phyloP scores from a whole-genome alignment of 805 yeast species.

The Ascoidea asiatica region DNA sequence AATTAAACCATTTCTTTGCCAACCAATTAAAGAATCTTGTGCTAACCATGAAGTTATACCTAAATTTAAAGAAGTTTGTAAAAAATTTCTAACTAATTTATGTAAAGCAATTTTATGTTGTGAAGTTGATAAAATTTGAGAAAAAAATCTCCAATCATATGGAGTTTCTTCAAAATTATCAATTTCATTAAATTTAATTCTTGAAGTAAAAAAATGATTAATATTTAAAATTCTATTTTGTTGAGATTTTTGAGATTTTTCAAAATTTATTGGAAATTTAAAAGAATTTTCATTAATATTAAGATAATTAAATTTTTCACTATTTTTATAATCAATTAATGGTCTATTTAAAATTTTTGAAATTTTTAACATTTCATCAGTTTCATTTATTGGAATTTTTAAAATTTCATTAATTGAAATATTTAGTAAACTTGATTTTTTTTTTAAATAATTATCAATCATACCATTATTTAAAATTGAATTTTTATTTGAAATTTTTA shows the following conservation, averaged over 20 bases:
- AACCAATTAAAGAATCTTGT: slow-evolving; percentile 34
- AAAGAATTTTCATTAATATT: slow-evolving; percentile 15
- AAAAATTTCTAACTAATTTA: slow-evolving; percentile 30
- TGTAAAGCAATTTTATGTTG: slow-evolving; percentile 32
- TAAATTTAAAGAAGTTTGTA: slow-evolving; percentile 27
- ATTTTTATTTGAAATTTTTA: slow-evolving; percentile 19
- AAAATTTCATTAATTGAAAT: slow-evolving; percentile 18
- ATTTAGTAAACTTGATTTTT: slow-evolving; percentile 13
- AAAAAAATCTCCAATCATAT: slow-evolving; percentile 61
- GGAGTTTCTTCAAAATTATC: slow-evolving; percentile 20
- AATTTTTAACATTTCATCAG: slow-evolving; percentile 16
- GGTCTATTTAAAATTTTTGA: slow-evolving; percentile 16
- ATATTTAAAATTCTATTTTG: slow-evolving; percentile 15
- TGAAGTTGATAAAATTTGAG: slow-evolving; percentile 22
- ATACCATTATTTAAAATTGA: slow-evolving; percentile 20
- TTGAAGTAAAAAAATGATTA: not conserved
- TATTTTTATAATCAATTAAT: slow-evolving; percentile 15
- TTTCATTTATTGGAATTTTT: slow-evolving; percentile 18
- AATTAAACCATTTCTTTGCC: slow-evolving; percentile 34
- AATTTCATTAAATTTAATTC: slow-evolving; percentile 15
- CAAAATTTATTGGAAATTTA: slow-evolving; percentile 16
- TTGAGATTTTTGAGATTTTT: slow-evolving; percentile 17
- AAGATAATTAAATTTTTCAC: slow-evolving; percentile 10
- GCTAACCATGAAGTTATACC: slow-evolving; percentile 33
- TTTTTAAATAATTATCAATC: slow-evolving; percentile 21